Conservation (phyloP, 768 basidiomycete species). For the Serendipita sp. region DNA sequence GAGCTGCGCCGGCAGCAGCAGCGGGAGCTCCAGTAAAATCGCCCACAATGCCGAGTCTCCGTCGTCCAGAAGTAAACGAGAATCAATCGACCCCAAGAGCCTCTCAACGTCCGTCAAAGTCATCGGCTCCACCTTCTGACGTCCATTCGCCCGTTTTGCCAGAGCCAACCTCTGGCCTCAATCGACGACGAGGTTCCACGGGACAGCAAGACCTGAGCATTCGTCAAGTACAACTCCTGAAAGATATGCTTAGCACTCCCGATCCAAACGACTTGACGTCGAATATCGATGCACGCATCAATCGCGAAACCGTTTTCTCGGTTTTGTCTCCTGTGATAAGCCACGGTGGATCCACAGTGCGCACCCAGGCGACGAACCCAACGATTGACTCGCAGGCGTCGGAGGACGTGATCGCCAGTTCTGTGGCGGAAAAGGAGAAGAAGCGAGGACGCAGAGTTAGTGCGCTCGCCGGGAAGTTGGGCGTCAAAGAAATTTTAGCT, state of each 20-base stretch:
- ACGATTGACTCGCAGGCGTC: not conserved
- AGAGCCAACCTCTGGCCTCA: not conserved
- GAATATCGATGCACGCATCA: not conserved
- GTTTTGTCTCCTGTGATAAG: not conserved
- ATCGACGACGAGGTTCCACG: not conserved
- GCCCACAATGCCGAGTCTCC: not conserved
- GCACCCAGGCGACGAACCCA: not conserved
- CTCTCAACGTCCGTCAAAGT: not conserved
- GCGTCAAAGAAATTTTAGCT: not conserved
- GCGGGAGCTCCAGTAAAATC: slow-evolving; percentile 12
- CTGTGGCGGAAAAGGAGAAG: not conserved
- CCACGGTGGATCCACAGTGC: not conserved
- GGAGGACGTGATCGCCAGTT: not conserved
- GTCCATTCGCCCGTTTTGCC: not conserved
- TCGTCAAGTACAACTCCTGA: slow-evolving; percentile 59
- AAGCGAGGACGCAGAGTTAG: not conserved
- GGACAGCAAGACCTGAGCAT: slow-evolving; percentile 48
- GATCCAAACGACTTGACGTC: slow-evolving; percentile 16
- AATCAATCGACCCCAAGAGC: not conserved
- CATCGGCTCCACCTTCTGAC: not conserved
- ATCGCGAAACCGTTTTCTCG: not conserved
- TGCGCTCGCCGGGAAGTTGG: not conserved
- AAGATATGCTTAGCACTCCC: slow-evolving; percentile 54
- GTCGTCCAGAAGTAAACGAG: not conserved
- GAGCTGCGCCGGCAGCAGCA: slow-evolving; percentile 30